A percentile compares a stretch with the other conserved stretches of the same genome.
These are phyloP conservation scores for Candida gigantensis DNA, from an alignment of 1,139 yeast species.

Conservation along the genomic window DNA sequence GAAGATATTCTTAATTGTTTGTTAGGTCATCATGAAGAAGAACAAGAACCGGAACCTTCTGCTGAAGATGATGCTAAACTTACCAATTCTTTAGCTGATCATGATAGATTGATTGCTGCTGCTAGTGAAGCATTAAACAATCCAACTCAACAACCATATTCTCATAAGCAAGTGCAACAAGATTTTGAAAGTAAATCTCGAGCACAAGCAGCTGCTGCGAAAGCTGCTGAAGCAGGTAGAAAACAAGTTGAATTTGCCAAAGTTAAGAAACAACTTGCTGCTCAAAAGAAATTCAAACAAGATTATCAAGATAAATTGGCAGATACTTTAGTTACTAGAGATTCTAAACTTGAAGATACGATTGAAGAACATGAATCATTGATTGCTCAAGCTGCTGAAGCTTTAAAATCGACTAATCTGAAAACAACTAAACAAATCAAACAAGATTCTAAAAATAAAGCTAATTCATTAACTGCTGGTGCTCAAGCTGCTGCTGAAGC, in stretches of 20 bases:
- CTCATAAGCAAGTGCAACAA: conserved; percentile 1
- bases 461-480: conserved; percentile 4
- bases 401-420: conserved; percentile 3
- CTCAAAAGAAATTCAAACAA: conserved; percentile 1
- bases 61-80: too few relatives aligned
- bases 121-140: conserved; percentile 2
- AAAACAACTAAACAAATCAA: conserved; percentile 1
- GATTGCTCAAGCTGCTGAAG: conserved; percentile 7
- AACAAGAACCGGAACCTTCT: too few relatives aligned
- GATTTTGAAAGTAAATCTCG: background rate
- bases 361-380: conserved; percentile 7
- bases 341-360: conserved; percentile 7
- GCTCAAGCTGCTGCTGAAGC: conserved; percentile 10
- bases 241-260: conserved; percentile 2
- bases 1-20: conserved; percentile 16
- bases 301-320: too few relatives aligned
- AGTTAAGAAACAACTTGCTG: background rate
- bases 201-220: too few relatives aligned
- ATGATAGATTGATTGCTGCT: too few relatives aligned
- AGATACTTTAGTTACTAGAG: conserved; percentile 3
- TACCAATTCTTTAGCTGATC: too few relatives aligned
- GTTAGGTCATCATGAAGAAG: conserved; percentile 8
- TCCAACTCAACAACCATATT: conserved; percentile 2
- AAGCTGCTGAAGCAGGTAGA: background rate
- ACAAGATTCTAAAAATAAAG: conserved; percentile 2